Evolutionary conservation across 768 basidiomycete genomes (phyloP), one percentile per base, ranked within the genome.

Genomic region (Mycena galericulata): DNA sequence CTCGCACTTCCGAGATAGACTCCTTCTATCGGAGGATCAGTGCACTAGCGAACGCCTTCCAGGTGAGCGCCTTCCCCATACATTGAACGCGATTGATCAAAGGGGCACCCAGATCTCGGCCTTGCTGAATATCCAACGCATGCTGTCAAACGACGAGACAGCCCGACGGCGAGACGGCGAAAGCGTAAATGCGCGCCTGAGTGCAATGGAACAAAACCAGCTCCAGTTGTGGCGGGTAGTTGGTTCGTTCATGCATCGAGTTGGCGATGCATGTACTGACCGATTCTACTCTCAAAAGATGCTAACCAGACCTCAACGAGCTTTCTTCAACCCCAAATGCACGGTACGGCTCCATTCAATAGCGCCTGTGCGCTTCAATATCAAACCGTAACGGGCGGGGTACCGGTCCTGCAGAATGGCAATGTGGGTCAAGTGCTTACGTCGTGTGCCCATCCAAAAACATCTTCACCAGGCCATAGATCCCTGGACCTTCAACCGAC

Each of bases 101-200:
- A 8, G 6, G 4, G 34, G 7, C 4, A 34, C 15, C n/a, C n/a
- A 63, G 62, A 63, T 63, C 26, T 54, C 62, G 2, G 40, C 62
- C 14, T 18, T 68, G 1, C 18, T 62, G 22, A 50, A 68, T 9
- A 51, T 62, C 11, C 53, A 68, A 26, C 51, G 30, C 18, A 59
- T 51, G 49, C 38, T 58, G 17, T 34, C 46, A 24, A 57, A 56
- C 22, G 53, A 54, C 20, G 24, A 22, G 8, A 3, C 0, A 22
- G 32, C 62, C 24, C 26, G 27, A 2, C 8, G 20, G 3, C 41
- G 29, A 22, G 49, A 62, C 20, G 7, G 4, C 9, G 34, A 62
- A 43, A 43, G 18, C 27, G 38, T 53, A 3, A 27, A 40, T 17
- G 2, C 47, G 12, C 50, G 36, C 5, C 34, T 40, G 26, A 11